phyloP scores from a whole-genome alignment of 805 yeast genomes.

The Ogataea neopini region DNA sequence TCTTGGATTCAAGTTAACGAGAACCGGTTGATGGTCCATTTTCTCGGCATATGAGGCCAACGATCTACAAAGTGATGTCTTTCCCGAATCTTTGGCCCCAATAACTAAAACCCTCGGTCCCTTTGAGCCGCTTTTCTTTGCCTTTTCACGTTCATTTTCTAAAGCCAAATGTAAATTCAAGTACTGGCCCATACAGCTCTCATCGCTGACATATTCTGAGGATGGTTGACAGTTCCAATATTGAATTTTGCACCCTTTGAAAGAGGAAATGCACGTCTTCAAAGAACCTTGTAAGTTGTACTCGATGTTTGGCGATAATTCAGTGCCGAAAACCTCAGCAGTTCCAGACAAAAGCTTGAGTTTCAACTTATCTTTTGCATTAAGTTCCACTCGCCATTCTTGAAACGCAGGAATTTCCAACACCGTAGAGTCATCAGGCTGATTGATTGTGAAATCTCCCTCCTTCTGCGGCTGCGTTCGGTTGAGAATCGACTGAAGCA shows the following conservation, averaged over 20 bases:
- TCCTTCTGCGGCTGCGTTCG: conserved; percentile 14
- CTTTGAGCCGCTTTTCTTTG: conserved; percentile 17
- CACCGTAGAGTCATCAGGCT: conserved; percentile 2
- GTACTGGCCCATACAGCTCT: conserved; percentile 62
- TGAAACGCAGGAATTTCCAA: conserved; percentile 36
- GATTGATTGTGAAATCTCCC: conserved; percentile 4
- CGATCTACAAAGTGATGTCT: conserved; percentile 70
- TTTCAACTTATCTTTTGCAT: conserved; percentile 45
- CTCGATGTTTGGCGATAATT: conserved; percentile 70
- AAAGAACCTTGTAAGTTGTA: conserved; percentile 54
- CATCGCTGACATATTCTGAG: conserved; percentile 69
- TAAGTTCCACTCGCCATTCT: conserved; percentile 80
- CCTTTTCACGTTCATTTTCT: conserved; percentile 50
- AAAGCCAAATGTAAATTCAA: conserved; percentile 74
- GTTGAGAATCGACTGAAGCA: conserved; percentile 25
- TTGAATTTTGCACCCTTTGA: conserved; percentile 64
- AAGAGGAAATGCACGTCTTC: conserved; percentile 57
- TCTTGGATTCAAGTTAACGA: conserved; percentile 77
- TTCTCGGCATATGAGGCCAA: conserved; percentile 76
- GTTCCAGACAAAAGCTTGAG: conserved; percentile 62
- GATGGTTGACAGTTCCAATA: conserved; percentile 45
- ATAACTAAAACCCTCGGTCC: conserved; percentile 64
- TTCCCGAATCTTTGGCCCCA: conserved; percentile 77
- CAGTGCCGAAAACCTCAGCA: conserved; percentile 93
- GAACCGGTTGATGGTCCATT: conserved; percentile 63